Percentiles rank a stretch among this genome's conserved stretches.
Evolutionary conservation across 2,329 filamentous ascomycete genomes (phyloP).

Genomic region (Zelopaecilomyces penicillatus): DNA sequence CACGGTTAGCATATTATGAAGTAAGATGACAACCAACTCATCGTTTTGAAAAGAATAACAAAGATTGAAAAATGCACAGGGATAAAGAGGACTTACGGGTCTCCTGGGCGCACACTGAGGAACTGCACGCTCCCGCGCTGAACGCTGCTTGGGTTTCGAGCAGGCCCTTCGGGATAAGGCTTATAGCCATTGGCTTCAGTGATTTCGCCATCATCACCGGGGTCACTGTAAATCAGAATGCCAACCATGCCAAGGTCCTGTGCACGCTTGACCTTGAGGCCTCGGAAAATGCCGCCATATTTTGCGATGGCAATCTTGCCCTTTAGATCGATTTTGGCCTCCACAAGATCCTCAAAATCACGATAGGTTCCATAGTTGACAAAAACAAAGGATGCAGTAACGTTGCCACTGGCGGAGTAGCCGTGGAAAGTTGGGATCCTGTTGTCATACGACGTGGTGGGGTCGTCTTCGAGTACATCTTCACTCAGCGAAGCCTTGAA

Average conservation of each 20-base stretch:
- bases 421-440: conserved; percentile 88
- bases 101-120: conserved; percentile 58
- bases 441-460: conserved; percentile 62
- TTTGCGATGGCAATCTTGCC: conserved; percentile 84
- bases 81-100: conserved; percentile 45
- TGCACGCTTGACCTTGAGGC: conserved; percentile 85
- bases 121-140: conserved; percentile 84
- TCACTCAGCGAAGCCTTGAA: conserved; percentile 78
- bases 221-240: conserved; percentile 77
- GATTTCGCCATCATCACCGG: conserved; percentile 75
- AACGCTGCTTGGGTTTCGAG: conserved; percentile 78
- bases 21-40: neutral
- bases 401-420: conserved; percentile 87
- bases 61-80: neutral
- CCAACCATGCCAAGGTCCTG: conserved; percentile 86
- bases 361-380: conserved; percentile 84
- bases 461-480: conserved; percentile 75
- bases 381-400: conserved; percentile 78
- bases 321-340: conserved; percentile 64
- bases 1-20: conserved; percentile 8
- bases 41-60: neutral
- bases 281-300: conserved; percentile 81
- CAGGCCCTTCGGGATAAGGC: conserved; percentile 77
- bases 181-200: conserved; percentile 75
- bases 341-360: conserved; percentile 75